Conservation (phyloP, 2,329 filamentous ascomycete species). For the Aureobasidium namibiae region DNA sequence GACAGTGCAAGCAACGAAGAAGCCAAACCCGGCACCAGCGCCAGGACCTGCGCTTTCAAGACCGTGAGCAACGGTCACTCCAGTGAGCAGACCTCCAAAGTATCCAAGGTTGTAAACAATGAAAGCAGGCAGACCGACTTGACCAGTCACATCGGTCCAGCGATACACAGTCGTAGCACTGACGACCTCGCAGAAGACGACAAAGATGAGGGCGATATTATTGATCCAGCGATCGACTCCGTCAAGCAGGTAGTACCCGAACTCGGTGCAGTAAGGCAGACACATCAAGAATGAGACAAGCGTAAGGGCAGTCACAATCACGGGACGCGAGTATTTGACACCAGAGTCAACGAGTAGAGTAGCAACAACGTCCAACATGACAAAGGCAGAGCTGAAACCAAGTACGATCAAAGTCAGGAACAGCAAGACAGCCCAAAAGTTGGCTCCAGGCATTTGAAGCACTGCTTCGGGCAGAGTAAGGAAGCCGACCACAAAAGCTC, state of each 20-base stretch:
- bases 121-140: constrained; percentile 39
- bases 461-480: constrained; percentile 51
- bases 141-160: constrained; percentile 40
- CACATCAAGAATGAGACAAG: constrained; percentile 46
- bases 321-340: constrained; percentile 37
- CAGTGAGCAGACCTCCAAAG: constrained; percentile 45
- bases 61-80: constrained; percentile 43
- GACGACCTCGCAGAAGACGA: constrained; percentile 46
- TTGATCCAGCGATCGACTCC: constrained; percentile 51
- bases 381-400: constrained; percentile 51
- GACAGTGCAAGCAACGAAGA: constrained; percentile 40
- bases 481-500: constrained; percentile 51
- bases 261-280: constrained; percentile 49
- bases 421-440: constrained; percentile 51
- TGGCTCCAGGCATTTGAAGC: constrained; percentile 48
- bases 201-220: constrained; percentile 46
- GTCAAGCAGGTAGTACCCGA: constrained; percentile 48
- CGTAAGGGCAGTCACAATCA: constrained; percentile 43
- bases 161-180: constrained; percentile 47
- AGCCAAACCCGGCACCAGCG: constrained; percentile 41
- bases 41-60: constrained; percentile 12
- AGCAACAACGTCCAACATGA: constrained; percentile 50
- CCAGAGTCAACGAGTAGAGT: constrained; percentile 48
- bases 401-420: constrained; percentile 53
- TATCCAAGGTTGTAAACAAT: constrained; percentile 44